phyloP scores from a whole-genome alignment of 2,329 filamentous ascomycete species.

The Stagonosporopsis rhizophila region DNA sequence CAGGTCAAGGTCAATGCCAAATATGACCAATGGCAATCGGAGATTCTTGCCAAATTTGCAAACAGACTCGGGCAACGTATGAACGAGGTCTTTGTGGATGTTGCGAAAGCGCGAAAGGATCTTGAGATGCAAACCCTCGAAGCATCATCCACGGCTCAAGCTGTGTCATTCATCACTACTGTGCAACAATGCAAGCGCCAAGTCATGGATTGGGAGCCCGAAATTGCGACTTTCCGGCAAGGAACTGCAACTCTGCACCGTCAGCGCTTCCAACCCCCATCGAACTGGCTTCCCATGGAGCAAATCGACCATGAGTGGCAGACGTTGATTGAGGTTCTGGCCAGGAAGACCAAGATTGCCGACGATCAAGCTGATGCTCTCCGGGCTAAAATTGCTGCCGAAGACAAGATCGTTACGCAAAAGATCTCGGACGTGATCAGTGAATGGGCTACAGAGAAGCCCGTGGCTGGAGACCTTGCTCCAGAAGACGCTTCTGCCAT shows the following conservation, averaged over 20 bases:
- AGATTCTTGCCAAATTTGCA: constrained; percentile 93
- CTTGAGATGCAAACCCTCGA: constrained; percentile 92
- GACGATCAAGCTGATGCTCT: constrained; percentile 95
- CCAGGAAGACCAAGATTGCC: constrained; percentile 92
- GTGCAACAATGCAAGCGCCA: constrained; percentile 96
- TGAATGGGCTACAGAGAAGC: constrained; percentile 96
- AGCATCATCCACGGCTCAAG: constrained; percentile 92
- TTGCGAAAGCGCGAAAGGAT: constrained; percentile 87
- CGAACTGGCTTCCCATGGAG: constrained; percentile 93
- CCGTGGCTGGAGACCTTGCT: constrained; percentile 91
- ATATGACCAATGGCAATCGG: constrained; percentile 99
- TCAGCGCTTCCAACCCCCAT: constrained; percentile 91
- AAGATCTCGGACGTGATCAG: constrained; percentile 84
- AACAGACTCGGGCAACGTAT: constrained; percentile 86
- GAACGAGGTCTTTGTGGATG: constrained; percentile 89
- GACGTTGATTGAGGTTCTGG: constrained; percentile 87
- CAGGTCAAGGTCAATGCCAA: constrained; percentile 99
- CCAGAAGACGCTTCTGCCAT: constrained; percentile 87
- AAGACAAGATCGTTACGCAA: constrained; percentile 88
- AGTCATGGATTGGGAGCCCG: constrained; percentile 91
- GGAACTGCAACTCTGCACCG: constrained; percentile 91
- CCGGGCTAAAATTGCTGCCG: constrained; percentile 90
- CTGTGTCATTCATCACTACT: constrained; percentile 97
- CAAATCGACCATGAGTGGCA: constrained; percentile 98
- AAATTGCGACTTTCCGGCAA: constrained; percentile 94